Base-by-base conservation (phyloP, 2,329 filamentous ascomycete species). In the Epichloe typhina region DNA sequence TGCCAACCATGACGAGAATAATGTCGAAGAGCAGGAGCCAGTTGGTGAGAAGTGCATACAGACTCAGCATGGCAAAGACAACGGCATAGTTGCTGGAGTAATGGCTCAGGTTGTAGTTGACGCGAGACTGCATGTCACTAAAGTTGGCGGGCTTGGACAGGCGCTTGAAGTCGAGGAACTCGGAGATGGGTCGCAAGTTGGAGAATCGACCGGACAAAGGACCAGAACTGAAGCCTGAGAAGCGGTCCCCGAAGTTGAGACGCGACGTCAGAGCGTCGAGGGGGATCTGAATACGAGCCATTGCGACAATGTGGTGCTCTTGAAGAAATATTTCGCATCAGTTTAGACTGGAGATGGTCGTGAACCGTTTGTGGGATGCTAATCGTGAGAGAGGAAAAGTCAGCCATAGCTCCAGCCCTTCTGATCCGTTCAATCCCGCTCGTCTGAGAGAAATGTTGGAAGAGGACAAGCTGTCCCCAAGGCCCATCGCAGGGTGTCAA, bases 31-130 rank as follows among this genome's bases (percentile, higher is more conserved):
- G 81, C 49, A 98, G 78, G 44, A 83, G 71, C 63, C 81, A 75
- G 72, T 96, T 97, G 61, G 88, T 93, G 63, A 98, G 77, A 62
- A 98, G 73, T 63, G 87, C 87, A 76, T 98, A 98, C 72, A 98
- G 84, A 75, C 86, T 88, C 64, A 98, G 84, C 84, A 98, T 94
- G 61, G 86, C 76, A 66, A 97, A 95, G 61, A 97, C 80, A 56
- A 86, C 84, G 59, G 86, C 85, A 79, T 98, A 98, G 76, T 98
- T 98, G 84, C 88, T 96, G 55, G 89, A 94, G 77, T 95, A 98
- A 75, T 97, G 86, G 67, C 86, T 82, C 58, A 98, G 73, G 71
- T 98, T 98, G 83, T 96, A 96, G 76, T 94, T 95, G 72, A 95
- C 83, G 58, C 91, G 83, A 60, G 84, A 89, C 71, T 97, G 91